Evolutionary conservation across 1,284 basidiomycete species (phyloP), one percentile per base, ranked within the genome.

Genomic region (Pseudozyma flocculosa): DNA sequence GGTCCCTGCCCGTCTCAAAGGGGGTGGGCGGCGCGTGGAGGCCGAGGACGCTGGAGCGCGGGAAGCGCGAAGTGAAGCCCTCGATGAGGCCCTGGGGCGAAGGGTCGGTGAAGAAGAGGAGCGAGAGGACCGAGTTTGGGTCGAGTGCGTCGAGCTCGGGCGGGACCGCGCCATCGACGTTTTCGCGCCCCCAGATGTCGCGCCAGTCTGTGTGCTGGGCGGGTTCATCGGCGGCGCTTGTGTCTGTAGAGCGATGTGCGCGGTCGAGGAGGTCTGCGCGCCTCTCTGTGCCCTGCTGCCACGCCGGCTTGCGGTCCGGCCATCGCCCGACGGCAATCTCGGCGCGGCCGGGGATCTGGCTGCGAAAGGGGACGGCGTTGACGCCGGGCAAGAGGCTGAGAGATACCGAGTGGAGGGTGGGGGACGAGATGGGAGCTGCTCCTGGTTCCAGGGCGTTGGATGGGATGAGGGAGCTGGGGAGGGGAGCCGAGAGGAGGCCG

Each of bases 1-100:
- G 85, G 1, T 88, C 87, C 19, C 87, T 81, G 11, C 88, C 89
- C 0, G 89, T 92, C 19, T 90, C 81, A 76, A 93, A 93, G 0
- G 90, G 90, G 0, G 91, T 93, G 0, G 88, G 87, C 0, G 89
- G 83, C 0, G 86, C 87, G 14, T 88, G 77, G 19, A 91, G 81
- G 15, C 89, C 89, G 34, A 89, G 78, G 80, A 86, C 84, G 24
- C 80, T 81, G 8, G 84, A 81, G 15, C 69, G 47, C 0, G 83
- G 82, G 62, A 86, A 85, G 22, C 75, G 45, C 54, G 56, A 67
- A 8, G 78, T 72, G 13, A 89, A 78, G 13, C 84, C 79, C 40
- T 81, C 82, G 4, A 80, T 77, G 17, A 89, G 78, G 1, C 87
- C 86, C 71, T 88, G 84, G 0, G 85, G 84, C 0, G 84, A 81